Base-by-base conservation (phyloP, 176 grass and related monocot species). In the Hordeum marinum region DNA sequence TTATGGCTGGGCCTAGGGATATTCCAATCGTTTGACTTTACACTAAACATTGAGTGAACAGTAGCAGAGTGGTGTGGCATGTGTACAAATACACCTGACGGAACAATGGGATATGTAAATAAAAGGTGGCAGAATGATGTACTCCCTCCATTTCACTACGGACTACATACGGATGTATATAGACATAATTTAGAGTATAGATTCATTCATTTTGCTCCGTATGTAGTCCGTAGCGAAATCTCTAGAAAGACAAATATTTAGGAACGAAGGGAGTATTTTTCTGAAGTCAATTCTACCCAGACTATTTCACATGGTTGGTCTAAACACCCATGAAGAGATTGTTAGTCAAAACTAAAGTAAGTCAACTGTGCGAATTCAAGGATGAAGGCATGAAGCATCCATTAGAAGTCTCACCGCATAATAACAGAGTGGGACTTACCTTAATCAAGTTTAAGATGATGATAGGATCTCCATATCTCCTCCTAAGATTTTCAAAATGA, bases 391-490 rank as follows among this genome's bases (percentile, higher is more conserved):
- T 10, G 63, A 79, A 78, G 61, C 39, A 82, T 82, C 41, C 43
- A 63, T 73, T 24, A 72, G 42, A 86, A 86, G 23, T 24, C 54
- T 63, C 24, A 42, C 62, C 10, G 10, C n/a, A 75, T 46, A 20
- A 80, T 80, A 70, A 77, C 29, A 71, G 55, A 11, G 42, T 73
- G 20, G 12, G 76, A 34, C 79, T 75, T 76, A 96, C 96, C 94
- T 99, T 99, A 52, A 96, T 99, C 76, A 99, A 86, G 86, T 99
- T 96, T 80, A 99, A 87, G 69, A 99, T 96, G 66, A 96, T 99
- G 50, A 99, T 96, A 78, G 96, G 96, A 82, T 90, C 90, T 63
- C 96, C 96, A 35, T 99, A 99, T 92, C 96, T 90, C 26, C 66
- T 85, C 76, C 85, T 92, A 42, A 99, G 94, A 87, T 99, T 93